Evolutionary conservation across 352 stramenopile genomes (phyloP).

Genomic region (Saprolegnia diclina): DNA sequence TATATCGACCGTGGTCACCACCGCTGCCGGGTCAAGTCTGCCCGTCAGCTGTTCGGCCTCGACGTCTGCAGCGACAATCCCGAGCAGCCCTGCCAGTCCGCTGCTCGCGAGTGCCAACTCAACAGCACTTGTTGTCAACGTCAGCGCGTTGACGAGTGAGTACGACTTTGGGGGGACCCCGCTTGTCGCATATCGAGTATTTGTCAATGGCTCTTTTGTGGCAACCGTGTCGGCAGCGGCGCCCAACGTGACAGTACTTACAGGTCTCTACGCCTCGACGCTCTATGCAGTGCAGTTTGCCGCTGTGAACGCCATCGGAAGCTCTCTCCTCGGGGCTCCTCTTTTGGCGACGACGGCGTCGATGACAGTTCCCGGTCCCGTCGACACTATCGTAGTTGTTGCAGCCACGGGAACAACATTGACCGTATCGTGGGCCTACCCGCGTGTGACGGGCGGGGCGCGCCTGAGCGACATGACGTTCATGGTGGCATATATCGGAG

Average conservation of each 20-base stretch:
- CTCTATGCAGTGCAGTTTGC: not conserved
- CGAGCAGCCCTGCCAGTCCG: not conserved
- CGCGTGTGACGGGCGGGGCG: not conserved
- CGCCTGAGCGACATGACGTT: not conserved
- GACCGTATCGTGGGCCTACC: not conserved
- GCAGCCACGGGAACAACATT: not conserved
- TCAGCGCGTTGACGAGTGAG: not conserved
- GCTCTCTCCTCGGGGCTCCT: not conserved
- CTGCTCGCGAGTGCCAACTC: not conserved
- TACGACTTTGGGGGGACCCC: slow-evolving; percentile 5
- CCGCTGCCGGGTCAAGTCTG: not conserved
- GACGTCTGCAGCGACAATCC: not conserved
- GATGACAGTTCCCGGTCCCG: not conserved
- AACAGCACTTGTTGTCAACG: not conserved
- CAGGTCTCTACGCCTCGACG: not conserved
- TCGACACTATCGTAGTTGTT: not conserved
- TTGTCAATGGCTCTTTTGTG: not conserved
- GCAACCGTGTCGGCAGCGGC: not conserved
- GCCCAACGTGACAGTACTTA: not conserved
- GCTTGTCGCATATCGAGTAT: not conserved
- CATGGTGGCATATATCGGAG: not conserved
- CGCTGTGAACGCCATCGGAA: not conserved
- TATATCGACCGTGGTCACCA: not conserved
- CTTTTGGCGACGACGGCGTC: not conserved
- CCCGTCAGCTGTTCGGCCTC: too few relatives aligned